These are phyloP conservation scores for Colletotrichum brevisporum DNA, from an alignment of 2,329 filamentous ascomycete genomes.

Conservation along the genomic window DNA sequence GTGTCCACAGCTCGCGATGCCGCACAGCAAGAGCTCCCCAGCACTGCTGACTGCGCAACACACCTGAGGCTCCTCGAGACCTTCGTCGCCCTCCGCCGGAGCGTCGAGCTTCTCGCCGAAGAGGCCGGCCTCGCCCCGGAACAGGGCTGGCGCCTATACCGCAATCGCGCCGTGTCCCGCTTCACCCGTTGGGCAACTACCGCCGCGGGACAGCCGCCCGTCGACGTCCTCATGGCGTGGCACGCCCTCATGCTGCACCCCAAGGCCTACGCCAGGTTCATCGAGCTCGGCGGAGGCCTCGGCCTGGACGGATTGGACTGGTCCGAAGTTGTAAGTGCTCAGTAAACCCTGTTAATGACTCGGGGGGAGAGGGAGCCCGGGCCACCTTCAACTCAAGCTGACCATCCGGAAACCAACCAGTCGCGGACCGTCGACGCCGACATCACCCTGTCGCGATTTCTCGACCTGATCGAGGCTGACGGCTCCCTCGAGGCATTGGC, in stretches of 20 bases:
- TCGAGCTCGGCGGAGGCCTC: slow-evolving; percentile 28
- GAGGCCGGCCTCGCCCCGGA: slow-evolving; percentile 20
- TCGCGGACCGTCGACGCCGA: neutral
- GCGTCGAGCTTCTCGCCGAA: slow-evolving; percentile 41
- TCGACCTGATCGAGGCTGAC: slow-evolving; percentile 23
- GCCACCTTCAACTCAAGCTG: neutral
- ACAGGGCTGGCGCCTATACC: slow-evolving; percentile 46
- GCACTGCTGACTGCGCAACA: slow-evolving; percentile 58
- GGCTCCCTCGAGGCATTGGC: slow-evolving; percentile 11
- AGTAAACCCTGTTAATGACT: neutral
- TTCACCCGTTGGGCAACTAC: slow-evolving; percentile 41
- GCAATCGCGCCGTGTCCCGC: slow-evolving; percentile 46
- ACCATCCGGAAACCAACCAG: neutral
- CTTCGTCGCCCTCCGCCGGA: slow-evolving; percentile 65
- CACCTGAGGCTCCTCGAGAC: slow-evolving; percentile 74
- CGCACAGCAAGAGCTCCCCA: slow-evolving; percentile 39
- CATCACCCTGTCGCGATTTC: neutral
- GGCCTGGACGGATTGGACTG: slow-evolving; percentile 30
- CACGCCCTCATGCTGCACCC: slow-evolving; percentile 54
- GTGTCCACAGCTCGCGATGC: neutral
- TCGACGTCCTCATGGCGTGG: slow-evolving; percentile 55
- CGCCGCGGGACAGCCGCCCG: slow-evolving; percentile 39
- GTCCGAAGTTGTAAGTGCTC: slow-evolving; percentile 30
- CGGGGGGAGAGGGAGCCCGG: neutral
- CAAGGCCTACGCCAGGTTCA: slow-evolving; percentile 28